A percentile compares a stretch with the other conserved stretches of the same genome.
phyloP scores from a whole-genome alignment of 2,329 filamentous ascomycete genomes.

The Phoma sp. region DNA sequence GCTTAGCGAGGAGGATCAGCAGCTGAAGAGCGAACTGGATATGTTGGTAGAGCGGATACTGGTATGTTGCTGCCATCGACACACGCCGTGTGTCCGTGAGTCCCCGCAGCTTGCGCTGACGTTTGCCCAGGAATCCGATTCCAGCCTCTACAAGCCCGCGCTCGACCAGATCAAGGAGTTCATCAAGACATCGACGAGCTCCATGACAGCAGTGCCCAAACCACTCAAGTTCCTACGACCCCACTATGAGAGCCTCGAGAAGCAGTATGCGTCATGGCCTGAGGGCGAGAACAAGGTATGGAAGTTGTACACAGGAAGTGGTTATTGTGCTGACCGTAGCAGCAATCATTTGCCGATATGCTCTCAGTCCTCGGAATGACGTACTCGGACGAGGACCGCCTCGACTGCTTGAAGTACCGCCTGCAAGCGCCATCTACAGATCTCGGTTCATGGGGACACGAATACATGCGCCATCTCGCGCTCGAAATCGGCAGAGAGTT shows the following conservation, averaged over 20 bases:
- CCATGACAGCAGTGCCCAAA: conserved; percentile 99
- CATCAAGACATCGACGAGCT: conserved; percentile 99
- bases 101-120: conserved; percentile 31
- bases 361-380: conserved; percentile 99
- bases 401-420: conserved; percentile 96
- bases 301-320: neutral
- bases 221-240: conserved; percentile 97
- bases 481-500: conserved; percentile 96
- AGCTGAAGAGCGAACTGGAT: conserved; percentile 96
- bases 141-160: conserved; percentile 86
- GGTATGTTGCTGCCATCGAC: conserved; percentile 57
- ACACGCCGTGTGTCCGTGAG: conserved; percentile 11
- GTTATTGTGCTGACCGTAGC: conserved; percentile 23
- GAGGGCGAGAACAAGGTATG: conserved; percentile 80
- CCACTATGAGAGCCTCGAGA: conserved; percentile 89
- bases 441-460: conserved; percentile 96
- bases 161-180: conserved; percentile 97
- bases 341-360: conserved; percentile 86
- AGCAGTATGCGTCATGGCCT: conserved; percentile 89
- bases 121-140: conserved; percentile 76
- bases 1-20: conserved; percentile 96
- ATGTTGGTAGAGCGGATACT: conserved; percentile 96
- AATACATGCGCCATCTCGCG: conserved; percentile 95
- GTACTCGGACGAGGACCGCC: conserved; percentile 92
- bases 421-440: conserved; percentile 89